Percentiles rank a stretch among this genome's conserved stretches.
phyloP scores from a whole-genome alignment of 306 rosid genomes.

The Canavalia gladiata region DNA sequence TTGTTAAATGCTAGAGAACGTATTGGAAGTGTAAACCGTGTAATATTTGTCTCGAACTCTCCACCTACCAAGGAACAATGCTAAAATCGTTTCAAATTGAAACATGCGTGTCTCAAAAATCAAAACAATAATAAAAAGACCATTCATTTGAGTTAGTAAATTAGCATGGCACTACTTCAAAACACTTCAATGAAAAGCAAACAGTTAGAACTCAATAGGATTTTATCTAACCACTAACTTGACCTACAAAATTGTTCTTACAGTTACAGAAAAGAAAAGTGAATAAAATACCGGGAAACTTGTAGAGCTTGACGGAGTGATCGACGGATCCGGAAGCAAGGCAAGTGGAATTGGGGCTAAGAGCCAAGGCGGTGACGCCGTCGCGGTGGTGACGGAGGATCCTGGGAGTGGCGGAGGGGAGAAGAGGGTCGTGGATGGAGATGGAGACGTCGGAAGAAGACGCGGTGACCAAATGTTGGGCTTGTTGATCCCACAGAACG shows the following conservation, averaged over 20 bases:
- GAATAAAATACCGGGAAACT: conserved; percentile 74
- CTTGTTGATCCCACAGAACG: conserved; percentile 85
- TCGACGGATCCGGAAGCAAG: conserved; percentile 96
- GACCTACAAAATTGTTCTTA: too few species aligned
- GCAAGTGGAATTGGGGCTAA: conserved; percentile 94
- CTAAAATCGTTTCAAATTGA: background rate
- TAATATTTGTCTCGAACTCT: conserved; percentile 91
- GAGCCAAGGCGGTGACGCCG: conserved; percentile 89
- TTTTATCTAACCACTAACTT: too few species aligned
- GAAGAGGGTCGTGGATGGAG: conserved; percentile 78
- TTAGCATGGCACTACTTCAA: background rate
- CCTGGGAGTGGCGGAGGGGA: conserved; percentile 70
- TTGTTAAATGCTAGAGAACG: conserved; percentile 84
- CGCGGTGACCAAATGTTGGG: conserved; percentile 76
- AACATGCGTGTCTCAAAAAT: background rate
- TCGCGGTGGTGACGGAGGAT: conserved; percentile 93
- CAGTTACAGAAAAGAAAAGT: too few species aligned
- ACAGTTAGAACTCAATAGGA: background rate
- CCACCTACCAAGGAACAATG: conserved; percentile 67
- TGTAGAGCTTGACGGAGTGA: conserved; percentile 95
- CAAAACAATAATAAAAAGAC: background rate
- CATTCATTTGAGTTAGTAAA: background rate
- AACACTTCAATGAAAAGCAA: background rate
- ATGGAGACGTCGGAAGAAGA: conserved; percentile 74
- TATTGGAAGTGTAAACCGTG: conserved; percentile 93